phyloP scores from a whole-genome alignment of 805 yeast species.

The Ogataea chonburiensis region DNA sequence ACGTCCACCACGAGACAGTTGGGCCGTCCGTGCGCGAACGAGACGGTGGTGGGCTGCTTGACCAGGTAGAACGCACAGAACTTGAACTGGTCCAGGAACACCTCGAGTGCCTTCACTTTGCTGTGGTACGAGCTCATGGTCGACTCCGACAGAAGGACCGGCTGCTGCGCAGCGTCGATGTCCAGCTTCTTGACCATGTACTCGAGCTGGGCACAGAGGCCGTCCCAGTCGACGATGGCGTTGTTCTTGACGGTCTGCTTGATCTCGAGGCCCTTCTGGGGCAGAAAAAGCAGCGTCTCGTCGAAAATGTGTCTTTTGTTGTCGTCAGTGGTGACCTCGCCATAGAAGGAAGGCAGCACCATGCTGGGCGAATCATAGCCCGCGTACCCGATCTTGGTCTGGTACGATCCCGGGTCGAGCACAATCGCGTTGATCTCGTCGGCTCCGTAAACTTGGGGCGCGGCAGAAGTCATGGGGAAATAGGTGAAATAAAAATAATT shows the following conservation, averaged over 20 bases:
- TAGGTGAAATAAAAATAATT: background rate
- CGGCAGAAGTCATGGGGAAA: conserved; percentile 35
- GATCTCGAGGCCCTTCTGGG: conserved; percentile 51
- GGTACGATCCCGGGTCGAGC: conserved; percentile 83
- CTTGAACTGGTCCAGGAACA: conserved; percentile 62
- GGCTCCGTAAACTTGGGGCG: conserved; percentile 54
- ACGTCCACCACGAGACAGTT: conserved; percentile 82
- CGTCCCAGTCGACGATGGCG: conserved; percentile 80
- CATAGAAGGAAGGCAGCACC: conserved; percentile 71
- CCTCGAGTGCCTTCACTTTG: conserved; percentile 68
- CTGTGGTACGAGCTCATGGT: conserved; percentile 74
- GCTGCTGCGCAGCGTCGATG: conserved; percentile 62
- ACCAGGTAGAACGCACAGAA: conserved; percentile 82
- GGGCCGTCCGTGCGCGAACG: conserved; percentile 87
- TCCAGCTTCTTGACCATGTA: conserved; percentile 54
- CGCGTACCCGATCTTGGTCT: conserved; percentile 85
- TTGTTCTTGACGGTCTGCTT: conserved; percentile 61
- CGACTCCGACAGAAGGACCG: conserved; percentile 81
- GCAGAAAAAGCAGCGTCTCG: conserved; percentile 37
- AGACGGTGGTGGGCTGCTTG: conserved; percentile 80
- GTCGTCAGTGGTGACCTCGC: conserved; percentile 27
- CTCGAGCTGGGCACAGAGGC: conserved; percentile 70
- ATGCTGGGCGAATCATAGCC: conserved; percentile 87
- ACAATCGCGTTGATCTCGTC: conserved; percentile 92
- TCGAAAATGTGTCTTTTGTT: conserved; percentile 27